Base-by-base conservation (phyloP, 2,329 filamentous ascomycete species). In the Pseudopyricularia javanii region DNA sequence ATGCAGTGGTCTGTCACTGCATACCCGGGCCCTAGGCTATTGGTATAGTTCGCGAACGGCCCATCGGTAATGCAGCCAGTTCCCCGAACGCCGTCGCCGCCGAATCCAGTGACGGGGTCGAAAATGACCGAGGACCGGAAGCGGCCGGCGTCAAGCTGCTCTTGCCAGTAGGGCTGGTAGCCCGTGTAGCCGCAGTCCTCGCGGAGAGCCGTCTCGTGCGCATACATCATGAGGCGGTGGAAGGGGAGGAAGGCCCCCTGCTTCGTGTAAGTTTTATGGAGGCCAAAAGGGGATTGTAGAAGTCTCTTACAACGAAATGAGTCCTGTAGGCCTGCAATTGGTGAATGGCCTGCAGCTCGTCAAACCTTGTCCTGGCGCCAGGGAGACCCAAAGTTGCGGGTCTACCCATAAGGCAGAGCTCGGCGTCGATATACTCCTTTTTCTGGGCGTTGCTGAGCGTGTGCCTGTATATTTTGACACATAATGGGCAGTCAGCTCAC, bases 161-260 rank as follows among this genome's bases (percentile, higher is more conserved):
- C 57, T 22, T 58, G 28, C 58, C 58, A 60, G 55, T 57, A 59
- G 4, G 62, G 60, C 37, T 64, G 63, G 26, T 55, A 55, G 8
- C 62, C 64, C 1, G 53, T 60, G 54, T 64, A 66, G 11, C 57
- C 59, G 54, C 64, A 64, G 47, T 63, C 59, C 9, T 55, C 50
- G 7, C 61, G 57, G 9, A 66, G 57, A 2, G 59, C 54, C 5
- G 35, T 52, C 53, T 64, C 64, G 47, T 65, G 63, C 7, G 62
- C 59, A n/a, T 56, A 49, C 57, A 66, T 54, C 35, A 61, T 56
- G n/a, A 61, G 56, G 15, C 63, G 54, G 50, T 65, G 64, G 54
- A 59, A 66, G 5, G 63, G 63, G 5, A 66, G 59, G 52, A 66
- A 66, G 1, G 56, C 53, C 20, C 60, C 61, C 56, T 60, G 30